Evolutionary conservation across 176 grass and related monocot species (phyloP), one percentile per base, ranked within the genome.

Genomic region (Hyparrhenia diplandra): DNA sequence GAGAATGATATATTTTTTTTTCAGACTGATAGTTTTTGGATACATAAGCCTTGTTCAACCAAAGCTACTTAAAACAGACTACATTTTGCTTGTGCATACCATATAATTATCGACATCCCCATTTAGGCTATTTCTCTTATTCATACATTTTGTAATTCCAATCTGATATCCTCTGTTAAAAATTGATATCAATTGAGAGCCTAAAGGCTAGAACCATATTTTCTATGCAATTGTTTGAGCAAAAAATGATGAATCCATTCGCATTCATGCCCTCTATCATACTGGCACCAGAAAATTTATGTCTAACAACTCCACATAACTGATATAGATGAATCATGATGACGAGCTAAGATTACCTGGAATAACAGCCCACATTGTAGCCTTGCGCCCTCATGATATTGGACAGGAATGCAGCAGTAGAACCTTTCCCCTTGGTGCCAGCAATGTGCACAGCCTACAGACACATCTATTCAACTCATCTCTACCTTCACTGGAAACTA

Each of bases 391-490:
- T 87, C 84, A 97, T 89, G 81, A 97, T 94, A 73, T 62, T 97
- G 32, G 85, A 90, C 24, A 91, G 57, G 71, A 91, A 94, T 35
- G 91, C 75, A 39, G 89, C 87, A 4, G 87, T 83, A 12, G 94
- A 97, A 52, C 94, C 94, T 91, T 97, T 97, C 60, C 94, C 89
- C 77, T 97, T 97, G 55, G 94, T 91, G 34, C 94, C 94, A 13
- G 94, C 91, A 43, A 97, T 84, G 82, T 94, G 94, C 66, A 98
- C 90, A 73, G 65, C 81, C 94, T 97, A 79, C 20, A 90, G 34
- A 82, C 20, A 60, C 43, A 45, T 59, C 7, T 3, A 59, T 1
- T 67, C 67, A 27, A 8, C 63, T 59, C 69, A 30, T 36, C 29
- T 61, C 55, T 21, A 10, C 24, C 7, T 32, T 60, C 70, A 61